Percentiles rank a stretch among this genome's conserved stretches.
Evolutionary conservation across 2,329 filamentous ascomycete species (phyloP).

Genomic region (Drechmeria coniospora): DNA sequence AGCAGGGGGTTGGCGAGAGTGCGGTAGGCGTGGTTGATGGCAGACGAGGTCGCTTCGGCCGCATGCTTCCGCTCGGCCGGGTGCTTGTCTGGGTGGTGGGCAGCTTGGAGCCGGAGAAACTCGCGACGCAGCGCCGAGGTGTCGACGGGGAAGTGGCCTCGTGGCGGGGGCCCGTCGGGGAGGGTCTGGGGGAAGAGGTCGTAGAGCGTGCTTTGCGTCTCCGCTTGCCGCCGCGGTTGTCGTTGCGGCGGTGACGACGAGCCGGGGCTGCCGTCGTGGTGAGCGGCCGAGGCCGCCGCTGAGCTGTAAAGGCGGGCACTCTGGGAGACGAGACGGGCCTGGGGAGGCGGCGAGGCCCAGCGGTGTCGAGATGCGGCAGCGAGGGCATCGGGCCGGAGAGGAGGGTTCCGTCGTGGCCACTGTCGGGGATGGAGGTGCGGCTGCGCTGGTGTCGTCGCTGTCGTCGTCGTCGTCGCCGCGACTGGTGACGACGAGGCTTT

Average conservation of each 20-base stretch:
- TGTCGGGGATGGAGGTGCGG: background rate
- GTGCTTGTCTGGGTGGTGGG: conserved; percentile 58
- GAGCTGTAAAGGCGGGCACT: too few relatives aligned
- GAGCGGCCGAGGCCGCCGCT: too few relatives aligned
- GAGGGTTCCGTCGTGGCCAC: background rate
- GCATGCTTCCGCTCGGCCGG: conserved; percentile 35
- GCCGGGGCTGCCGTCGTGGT: background rate
- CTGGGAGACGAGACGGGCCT: conserved; percentile 4
- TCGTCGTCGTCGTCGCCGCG: background rate
- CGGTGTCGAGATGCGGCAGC: background rate
- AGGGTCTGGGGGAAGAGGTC: conserved; percentile 74
- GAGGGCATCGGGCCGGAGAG: conserved; percentile 1
- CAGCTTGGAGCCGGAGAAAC: conserved; percentile 70
- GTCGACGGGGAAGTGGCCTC: conserved; percentile 62
- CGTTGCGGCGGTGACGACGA: conserved; percentile 4
- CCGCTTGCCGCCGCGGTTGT: background rate
- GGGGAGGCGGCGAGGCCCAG: too few relatives aligned
- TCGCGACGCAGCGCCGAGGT: conserved; percentile 57
- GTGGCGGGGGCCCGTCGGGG: conserved; percentile 61
- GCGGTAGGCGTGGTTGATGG: conserved; percentile 84
- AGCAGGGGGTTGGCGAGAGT: conserved; percentile 65
- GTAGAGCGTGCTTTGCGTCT: conserved; percentile 53
- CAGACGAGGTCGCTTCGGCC: conserved; percentile 64
- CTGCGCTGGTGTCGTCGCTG: background rate
- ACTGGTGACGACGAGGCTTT: background rate